phyloP scores from a whole-genome alignment of 192 early-diverging fungal genomes.

The Backusella liffmaniae region DNA sequence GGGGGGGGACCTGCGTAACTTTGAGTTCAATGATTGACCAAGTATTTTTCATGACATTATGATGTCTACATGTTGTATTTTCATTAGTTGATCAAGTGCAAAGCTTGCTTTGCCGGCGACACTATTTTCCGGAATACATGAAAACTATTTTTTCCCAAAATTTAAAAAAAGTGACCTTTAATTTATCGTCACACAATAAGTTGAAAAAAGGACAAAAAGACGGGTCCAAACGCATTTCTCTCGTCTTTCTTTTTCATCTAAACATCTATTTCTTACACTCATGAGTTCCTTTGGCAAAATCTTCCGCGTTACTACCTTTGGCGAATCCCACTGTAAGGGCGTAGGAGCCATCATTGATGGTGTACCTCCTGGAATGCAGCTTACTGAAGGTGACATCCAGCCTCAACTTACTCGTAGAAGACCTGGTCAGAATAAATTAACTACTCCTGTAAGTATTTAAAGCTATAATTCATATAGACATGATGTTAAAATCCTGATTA shows the following conservation, averaged over 20 bases:
- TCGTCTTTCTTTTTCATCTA: background rate
- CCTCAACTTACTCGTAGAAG: constrained; percentile 87
- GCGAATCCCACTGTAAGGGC: constrained; percentile 97
- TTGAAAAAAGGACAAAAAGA: background rate
- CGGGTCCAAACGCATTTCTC: background rate
- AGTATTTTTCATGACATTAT: too few relatives aligned
- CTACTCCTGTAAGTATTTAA: constrained; percentile 74
- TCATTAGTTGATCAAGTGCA: too few relatives aligned
- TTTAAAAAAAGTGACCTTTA: background rate
- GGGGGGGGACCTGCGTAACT: too few relatives aligned
- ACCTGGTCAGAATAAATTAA: constrained; percentile 93
- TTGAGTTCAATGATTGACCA: too few relatives aligned
- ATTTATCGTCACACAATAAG: background rate
- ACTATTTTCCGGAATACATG: background rate
- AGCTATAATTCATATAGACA: background rate
- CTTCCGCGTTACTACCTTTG: constrained; percentile 91
- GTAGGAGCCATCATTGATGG: constrained; percentile 97
- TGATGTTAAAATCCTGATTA: constrained; percentile 28
- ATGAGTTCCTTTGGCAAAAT: constrained; percentile 85
- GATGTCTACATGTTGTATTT: too few relatives aligned
- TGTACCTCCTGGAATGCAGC: constrained; percentile 87
- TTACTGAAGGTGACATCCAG: constrained; percentile 91
- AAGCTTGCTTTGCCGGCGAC: too few relatives aligned
- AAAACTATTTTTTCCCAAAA: background rate
- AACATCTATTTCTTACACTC: background rate